These are phyloP conservation scores for Pezizomycotina sp. DNA, from an alignment of 2,329 filamentous ascomycete genomes.

Conservation along the genomic window DNA sequence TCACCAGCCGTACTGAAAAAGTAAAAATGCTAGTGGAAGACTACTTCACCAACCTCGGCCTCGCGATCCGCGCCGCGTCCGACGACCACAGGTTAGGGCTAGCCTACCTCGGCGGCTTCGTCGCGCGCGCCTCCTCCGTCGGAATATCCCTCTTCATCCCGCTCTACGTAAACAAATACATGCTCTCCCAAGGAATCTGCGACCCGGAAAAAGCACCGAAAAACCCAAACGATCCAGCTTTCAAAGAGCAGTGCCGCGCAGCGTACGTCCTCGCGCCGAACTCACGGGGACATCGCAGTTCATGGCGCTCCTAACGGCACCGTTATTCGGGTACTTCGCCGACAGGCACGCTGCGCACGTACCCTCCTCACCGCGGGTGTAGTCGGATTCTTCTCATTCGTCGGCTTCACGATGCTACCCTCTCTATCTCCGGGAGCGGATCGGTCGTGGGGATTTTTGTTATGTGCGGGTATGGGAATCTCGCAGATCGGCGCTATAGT, in stretches of 20 bases:
- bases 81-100: conserved; percentile 45
- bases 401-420: conserved; percentile 53
- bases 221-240: conserved; percentile 46
- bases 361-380: conserved; percentile 59
- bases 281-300: conserved; percentile 81
- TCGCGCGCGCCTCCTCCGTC: conserved; percentile 69
- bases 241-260: conserved; percentile 68
- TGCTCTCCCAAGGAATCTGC: conserved; percentile 66
- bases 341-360: conserved; percentile 41
- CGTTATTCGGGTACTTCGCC: conserved; percentile 73
- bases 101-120: conserved; percentile 85
- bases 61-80: conserved; percentile 13
- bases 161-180: conserved; percentile 81
- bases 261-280: conserved; percentile 63
- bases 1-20: too few species aligned
- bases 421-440: conserved; percentile 46
- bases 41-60: conserved; percentile 12
- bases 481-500: conserved; percentile 95
- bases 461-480: conserved; percentile 59
- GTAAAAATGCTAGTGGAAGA: too few species aligned
- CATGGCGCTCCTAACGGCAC: conserved; percentile 67
- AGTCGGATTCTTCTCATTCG: conserved; percentile 63
- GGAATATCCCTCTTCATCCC: conserved; percentile 92
- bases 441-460: conserved; percentile 52
- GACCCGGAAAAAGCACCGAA: conserved; percentile 47